Evolutionary conservation across 805 yeast species (phyloP).

Genomic region (Jamesozyma lodderae): DNA sequence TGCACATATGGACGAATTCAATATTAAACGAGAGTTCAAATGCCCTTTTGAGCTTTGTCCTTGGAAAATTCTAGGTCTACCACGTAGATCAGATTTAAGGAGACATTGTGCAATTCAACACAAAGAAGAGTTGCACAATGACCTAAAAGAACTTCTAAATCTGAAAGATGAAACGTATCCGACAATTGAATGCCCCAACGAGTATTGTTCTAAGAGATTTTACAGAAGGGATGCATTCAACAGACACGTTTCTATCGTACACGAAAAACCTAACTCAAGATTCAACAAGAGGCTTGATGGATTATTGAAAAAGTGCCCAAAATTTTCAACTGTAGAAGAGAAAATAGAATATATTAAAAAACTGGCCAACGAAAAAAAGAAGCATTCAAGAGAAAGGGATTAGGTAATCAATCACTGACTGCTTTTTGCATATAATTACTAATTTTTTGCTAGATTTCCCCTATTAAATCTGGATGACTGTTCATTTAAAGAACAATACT

Average conservation of each 20-base stretch:
- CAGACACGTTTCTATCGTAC: slow-evolving; percentile 46
- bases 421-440: too few relatives aligned
- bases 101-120: slow-evolving; percentile 46
- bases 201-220: slow-evolving; percentile 39
- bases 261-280: slow-evolving; percentile 33
- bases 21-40: slow-evolving; percentile 34
- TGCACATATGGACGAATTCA: slow-evolving; percentile 36
- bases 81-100: slow-evolving; percentile 40
- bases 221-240: slow-evolving; percentile 45
- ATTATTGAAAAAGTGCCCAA: slow-evolving; percentile 21
- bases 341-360: slow-evolving; percentile 1
- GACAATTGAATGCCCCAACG: slow-evolving; percentile 26
- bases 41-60: slow-evolving; percentile 41
- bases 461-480: too few relatives aligned
- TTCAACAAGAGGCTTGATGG: slow-evolving; percentile 32
- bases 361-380: too few relatives aligned
- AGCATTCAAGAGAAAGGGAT: too few relatives aligned
- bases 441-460: too few relatives aligned
- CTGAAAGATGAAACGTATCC: slow-evolving; percentile 25
- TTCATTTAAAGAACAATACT: too few relatives aligned
- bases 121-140: slow-evolving; percentile 23
- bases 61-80: slow-evolving; percentile 41
- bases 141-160: slow-evolving; percentile 22
- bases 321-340: slow-evolving; percentile 1
- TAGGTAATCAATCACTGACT: too few relatives aligned